These are phyloP conservation scores for Chlamydomonas reinhardtii DNA, from an alignment of 163 green algal species.

Conservation along the genomic window DNA sequence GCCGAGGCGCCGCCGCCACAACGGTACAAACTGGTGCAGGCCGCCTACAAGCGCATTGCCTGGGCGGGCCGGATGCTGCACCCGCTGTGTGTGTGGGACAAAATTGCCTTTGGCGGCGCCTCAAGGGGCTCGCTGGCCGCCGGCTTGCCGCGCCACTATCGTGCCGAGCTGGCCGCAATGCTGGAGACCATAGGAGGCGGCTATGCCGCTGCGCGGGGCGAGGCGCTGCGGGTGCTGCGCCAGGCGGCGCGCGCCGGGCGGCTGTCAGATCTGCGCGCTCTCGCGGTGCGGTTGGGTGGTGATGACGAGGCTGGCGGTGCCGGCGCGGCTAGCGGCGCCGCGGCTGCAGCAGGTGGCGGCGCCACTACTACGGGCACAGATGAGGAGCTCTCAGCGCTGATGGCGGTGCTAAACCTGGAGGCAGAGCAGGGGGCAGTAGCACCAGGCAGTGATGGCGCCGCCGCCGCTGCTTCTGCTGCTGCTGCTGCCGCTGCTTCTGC, in stretches of 20 bases:
- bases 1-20: no score
- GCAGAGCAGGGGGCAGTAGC: no score
- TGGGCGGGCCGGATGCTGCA: conserved; percentile 29
- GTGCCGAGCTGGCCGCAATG: conserved; percentile 16
- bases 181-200: conserved; percentile 25
- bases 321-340: background rate
- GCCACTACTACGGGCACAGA: background rate
- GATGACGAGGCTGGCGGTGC: no score
- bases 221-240: conserved; percentile 30
- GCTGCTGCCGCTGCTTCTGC: no score
- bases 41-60: background rate
- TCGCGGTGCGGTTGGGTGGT: background rate
- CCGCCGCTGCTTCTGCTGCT: no score
- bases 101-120: conserved; percentile 1
- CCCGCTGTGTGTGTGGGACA: conserved; percentile 51
- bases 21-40: conserved; percentile 46
- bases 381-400: no score
- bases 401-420: no score
- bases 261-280: background rate
- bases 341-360: background rate
- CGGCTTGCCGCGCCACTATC: conserved; percentile 32
- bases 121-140: background rate
- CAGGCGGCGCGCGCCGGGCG: background rate
- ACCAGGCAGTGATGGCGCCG: no score
- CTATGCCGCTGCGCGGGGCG: background rate